Conservation (phyloP, 2,329 filamentous ascomycete species). For the Fusarium sp. region DNA sequence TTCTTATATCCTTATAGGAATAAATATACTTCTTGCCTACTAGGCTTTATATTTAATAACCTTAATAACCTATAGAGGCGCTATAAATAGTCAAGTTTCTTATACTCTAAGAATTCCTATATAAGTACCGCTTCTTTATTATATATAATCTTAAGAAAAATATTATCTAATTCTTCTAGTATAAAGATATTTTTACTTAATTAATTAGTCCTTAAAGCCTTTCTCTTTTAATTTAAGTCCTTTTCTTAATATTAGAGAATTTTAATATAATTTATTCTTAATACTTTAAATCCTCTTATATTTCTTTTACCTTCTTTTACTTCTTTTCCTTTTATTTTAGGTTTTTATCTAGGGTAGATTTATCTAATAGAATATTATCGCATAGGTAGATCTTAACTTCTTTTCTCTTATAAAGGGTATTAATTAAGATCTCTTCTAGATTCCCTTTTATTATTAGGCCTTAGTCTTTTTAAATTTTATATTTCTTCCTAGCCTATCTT, state of each 20-base stretch:
- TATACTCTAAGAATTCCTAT: not conserved
- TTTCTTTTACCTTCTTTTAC: not conserved
- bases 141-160: not conserved
- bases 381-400: not conserved
- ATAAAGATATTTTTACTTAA: not conserved
- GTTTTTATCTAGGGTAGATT: not conserved
- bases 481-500: no score
- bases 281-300: not conserved
- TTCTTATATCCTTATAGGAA: not conserved
- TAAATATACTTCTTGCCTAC: not conserved
- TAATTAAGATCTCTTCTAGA: not conserved
- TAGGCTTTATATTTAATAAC: not conserved
- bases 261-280: not conserved
- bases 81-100: no score
- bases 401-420: no score
- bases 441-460: no score
- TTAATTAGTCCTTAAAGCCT: not conserved
- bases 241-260: not conserved
- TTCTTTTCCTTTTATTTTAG: not conserved
- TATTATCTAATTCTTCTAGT: not conserved
- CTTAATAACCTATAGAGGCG: no score
- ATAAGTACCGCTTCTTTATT: not conserved
- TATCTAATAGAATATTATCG: not conserved
- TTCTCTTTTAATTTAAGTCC: not conserved
- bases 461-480: no score